Base-by-base conservation (phyloP, 192 early-diverging fungal genomes). In the Dimargaris verticillata region DNA sequence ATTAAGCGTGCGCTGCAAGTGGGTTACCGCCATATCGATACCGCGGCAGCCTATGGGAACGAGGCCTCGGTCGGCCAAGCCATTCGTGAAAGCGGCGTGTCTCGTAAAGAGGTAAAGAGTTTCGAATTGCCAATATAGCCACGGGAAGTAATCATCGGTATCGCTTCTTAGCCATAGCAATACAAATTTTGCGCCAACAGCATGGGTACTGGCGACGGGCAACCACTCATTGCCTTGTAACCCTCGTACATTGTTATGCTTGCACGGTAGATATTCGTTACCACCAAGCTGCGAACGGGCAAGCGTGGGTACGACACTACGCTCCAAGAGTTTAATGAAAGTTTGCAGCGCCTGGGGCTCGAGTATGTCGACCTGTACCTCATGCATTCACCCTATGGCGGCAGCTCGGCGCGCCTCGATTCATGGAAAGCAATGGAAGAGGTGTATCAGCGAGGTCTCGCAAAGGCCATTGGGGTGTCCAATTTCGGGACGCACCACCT, bases 351-450 rank as follows among this genome's bases (percentile, higher is more conserved):
- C 18, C 73, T 87, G 12, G 68, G 72, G 4, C 52, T 74, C 28
- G 70, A 65, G 9, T 83, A 82, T 60, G 49, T 87, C 46, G 83
- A 87, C 65, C 62, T 87, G 20, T 79, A 78, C 47, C 60, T 86
- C 18, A 71, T 82, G 11, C 79, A 83, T 60, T 79, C 76, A 4
- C 83, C 83, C 15, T 62, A 70, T 49, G 64, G 76, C 50, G 74
- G 74, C 22, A 53, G 74, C 54, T 54, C 79, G 45, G 68, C 47
- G 44, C 74, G 75, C 28, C 60, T 46, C 28, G 70, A 72, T 43
- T 72, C 70, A 42, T 82, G 79, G 74, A 61, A 67, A 12, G 78
- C 75, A 15, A 53, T 82, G 54, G 70, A 80, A 54, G 53, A 78
- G 38, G 38, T 80, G 29, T 71, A 74, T 3, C 58, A 64, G 3